Evolutionary conservation across 345 rosid species (phyloP), one percentile per base, ranked within the genome.

Genomic region (Ricinus communis): DNA sequence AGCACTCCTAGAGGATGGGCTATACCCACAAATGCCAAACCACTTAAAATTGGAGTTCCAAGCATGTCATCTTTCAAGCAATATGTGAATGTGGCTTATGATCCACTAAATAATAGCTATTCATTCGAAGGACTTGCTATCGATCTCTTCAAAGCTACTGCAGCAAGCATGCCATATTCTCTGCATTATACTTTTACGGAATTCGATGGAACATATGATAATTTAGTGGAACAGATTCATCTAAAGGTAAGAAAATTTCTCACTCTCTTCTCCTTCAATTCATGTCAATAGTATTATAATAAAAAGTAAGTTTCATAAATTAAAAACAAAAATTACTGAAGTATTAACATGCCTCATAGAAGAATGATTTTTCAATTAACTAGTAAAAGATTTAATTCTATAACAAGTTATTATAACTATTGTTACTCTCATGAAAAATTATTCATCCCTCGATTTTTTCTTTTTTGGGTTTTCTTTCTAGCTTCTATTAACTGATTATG

Each of bases 1-100:
- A 4, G 1, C 5, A 51, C 47, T 9, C 80, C 84, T 5, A 70
- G 33, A 71, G 81, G 84, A 25, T 74, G 81, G 79, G 19, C 63
- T 47, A 4, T 41, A 1, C 50, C 71, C 40, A 71, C 71, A 40
- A 59, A 21, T 21, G 54, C 61, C 1, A 66, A 65, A 1, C 72
- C 65, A 31, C 19, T 74, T 18, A 57, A 55, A 57, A 30, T 81
- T 33, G 79, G 79, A 1, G 74, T 81, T 25, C 81, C 81, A 7
- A 10, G 21, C 1, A 8, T 25, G 19, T 56, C 64, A 8, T 4
- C 4, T 16, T 72, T 36, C 21, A 54, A 47, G 31, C 25, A 65
- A 18, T 72, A 24, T 56, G 76, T 65, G 53, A 3, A 57, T 12
- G 65, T 65, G 14, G 38, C 6, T 15, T 22, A 53, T 65, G 65